Percentiles rank a stretch among this genome's conserved stretches.
These are phyloP conservation scores for Excoecaria agallocha DNA, from an alignment of 345 rosid species.

Conservation along the genomic window DNA sequence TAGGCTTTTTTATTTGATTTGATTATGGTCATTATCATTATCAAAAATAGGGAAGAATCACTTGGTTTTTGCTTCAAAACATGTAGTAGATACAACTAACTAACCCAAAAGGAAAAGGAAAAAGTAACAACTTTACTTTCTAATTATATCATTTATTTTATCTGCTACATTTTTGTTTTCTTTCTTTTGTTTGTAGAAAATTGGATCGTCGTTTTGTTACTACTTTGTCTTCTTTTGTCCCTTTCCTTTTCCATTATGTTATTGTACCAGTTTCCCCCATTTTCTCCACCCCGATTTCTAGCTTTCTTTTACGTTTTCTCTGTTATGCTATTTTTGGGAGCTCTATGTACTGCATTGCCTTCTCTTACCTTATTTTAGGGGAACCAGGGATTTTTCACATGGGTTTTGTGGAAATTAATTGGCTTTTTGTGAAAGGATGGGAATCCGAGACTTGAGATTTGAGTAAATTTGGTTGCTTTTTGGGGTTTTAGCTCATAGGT, in stretches of 20 bases:
- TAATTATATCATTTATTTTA: not conserved
- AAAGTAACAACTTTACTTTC: no score
- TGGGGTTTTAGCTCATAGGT: constrained; percentile 11
- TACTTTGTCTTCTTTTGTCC: constrained; percentile 23
- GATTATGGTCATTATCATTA: no score
- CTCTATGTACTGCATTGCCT: constrained; percentile 22
- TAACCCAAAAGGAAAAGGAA: no score
- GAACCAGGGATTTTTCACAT: constrained; percentile 25
- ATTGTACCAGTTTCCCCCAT: constrained; percentile 13
- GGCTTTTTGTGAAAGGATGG: constrained; percentile 7
- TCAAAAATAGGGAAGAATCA: no score
- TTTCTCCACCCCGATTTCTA: not conserved
- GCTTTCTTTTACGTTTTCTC: no score
- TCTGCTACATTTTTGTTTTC: not conserved
- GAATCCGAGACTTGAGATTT: constrained; percentile 15
- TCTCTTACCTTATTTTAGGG: constrained; percentile 20
- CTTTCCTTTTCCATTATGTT: constrained; percentile 17
- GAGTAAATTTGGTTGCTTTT: constrained; percentile 5
- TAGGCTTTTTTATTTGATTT: no score
- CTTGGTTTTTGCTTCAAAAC: no score
- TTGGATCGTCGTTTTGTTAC: constrained; percentile 3
- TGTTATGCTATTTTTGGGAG: not conserved
- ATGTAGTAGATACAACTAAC: no score
- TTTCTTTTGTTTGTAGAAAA: not conserved
- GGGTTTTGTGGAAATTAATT: constrained; percentile 10